Conservation (phyloP, 73 alveolate genomes). For the Paramecium biaurelia region DNA sequence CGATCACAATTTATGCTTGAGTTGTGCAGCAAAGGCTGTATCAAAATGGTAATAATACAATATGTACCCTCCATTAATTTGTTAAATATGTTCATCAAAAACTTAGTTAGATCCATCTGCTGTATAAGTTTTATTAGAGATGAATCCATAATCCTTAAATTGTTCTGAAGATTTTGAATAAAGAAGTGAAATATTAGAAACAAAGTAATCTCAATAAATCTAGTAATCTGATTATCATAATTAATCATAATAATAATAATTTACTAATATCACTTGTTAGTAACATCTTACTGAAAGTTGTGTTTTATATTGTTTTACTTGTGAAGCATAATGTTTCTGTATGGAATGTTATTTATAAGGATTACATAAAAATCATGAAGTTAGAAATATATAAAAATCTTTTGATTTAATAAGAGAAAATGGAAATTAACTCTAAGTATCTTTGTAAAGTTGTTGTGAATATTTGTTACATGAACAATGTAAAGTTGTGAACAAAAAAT, state of each 20-base stretch:
- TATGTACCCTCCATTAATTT: constrained; percentile 27
- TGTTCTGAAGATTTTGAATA: not conserved
- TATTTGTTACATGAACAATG: constrained; percentile 42
- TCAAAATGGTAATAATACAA: not conserved
- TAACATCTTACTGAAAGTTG: constrained; percentile 9
- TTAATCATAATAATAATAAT: not conserved
- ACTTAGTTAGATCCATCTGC: constrained; percentile 52
- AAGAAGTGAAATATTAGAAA: constrained; percentile 18
- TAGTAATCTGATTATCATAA: not conserved
- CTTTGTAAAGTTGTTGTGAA: not conserved
- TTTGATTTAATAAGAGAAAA: constrained; percentile 21
- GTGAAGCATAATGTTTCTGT: constrained; percentile 59
- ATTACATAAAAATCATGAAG: constrained; percentile 65
- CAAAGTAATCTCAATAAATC: not conserved
- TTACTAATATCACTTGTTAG: constrained; percentile 1
- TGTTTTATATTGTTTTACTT: constrained; percentile 51
- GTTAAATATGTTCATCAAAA: constrained; percentile 46
- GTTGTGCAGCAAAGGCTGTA: constrained; percentile 50
- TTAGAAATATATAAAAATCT: constrained; percentile 51
- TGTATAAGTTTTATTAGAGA: constrained; percentile 17
- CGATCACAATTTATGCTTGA: constrained; percentile 53
- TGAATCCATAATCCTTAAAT: not conserved
- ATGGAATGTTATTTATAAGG: constrained; percentile 59
- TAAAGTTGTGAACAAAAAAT: constrained; percentile 17
- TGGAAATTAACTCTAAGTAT: not conserved